phyloP scores from a whole-genome alignment of 306 rosid species.

The Oxytropis ochrocephala region DNA sequence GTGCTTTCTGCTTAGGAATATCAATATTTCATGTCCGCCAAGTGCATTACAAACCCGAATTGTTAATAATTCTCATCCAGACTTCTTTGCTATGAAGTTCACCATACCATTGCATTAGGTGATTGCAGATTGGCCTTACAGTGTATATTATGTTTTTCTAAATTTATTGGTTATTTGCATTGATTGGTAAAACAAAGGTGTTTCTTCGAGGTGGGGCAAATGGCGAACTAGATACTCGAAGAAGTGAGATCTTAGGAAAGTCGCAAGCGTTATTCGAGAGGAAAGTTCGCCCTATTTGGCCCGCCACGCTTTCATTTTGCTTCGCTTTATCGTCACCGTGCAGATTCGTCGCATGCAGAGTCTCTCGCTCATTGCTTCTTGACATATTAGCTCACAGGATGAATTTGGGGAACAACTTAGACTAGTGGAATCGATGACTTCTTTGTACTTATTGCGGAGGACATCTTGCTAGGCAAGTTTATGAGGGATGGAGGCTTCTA shows the following conservation, averaged over 20 bases:
- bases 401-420: neutral
- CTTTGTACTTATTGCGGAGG: constrained; percentile 44
- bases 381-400: constrained; percentile 11
- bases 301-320: constrained; percentile 45
- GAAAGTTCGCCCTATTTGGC: constrained; percentile 89
- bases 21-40: neutral
- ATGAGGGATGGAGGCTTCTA: constrained; percentile 71
- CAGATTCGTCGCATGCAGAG: constrained; percentile 87
- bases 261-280: constrained; percentile 98
- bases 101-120: neutral
- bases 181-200: constrained; percentile 96
- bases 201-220: constrained; percentile 99
- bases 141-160: constrained; percentile 2
- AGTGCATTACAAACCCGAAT: neutral
- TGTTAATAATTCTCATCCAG: neutral
- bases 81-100: neutral
- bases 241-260: constrained; percentile 87
- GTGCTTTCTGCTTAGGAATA: constrained; percentile 6
- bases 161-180: constrained; percentile 32
- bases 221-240: constrained; percentile 96
- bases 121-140: neutral
- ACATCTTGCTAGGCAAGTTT: constrained; percentile 73
- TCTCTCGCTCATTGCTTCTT: constrained; percentile 23
- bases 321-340: constrained; percentile 58
- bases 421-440: constrained; percentile 11